A percentile compares a stretch with the other conserved stretches of the same genome.
phyloP scores from a whole-genome alignment of 257 asterid genomes.

The Solanum tarapatanum region DNA sequence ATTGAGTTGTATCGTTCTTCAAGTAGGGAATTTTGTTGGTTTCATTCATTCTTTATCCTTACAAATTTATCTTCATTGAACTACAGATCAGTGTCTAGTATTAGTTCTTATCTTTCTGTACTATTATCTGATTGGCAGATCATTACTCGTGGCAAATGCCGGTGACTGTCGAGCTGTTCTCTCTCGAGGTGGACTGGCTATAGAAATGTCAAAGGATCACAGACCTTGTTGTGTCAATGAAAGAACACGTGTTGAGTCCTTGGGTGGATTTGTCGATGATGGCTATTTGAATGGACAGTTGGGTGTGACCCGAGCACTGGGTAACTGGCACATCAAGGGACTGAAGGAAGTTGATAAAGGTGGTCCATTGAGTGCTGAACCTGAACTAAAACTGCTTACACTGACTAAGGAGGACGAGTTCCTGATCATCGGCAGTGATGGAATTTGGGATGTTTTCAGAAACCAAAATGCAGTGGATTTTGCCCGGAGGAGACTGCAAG shows the following conservation, averaged over 20 bases:
- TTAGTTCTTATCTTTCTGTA: not conserved
- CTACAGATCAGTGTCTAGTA: not conserved
- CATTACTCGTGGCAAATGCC: constrained; percentile 87
- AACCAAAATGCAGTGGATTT: constrained; percentile 88
- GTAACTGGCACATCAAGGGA: constrained; percentile 90
- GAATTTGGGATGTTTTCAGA: constrained; percentile 75
- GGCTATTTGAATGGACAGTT: constrained; percentile 70
- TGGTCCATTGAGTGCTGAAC: constrained; percentile 91
- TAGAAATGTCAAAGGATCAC: constrained; percentile 87
- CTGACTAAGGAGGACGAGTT: constrained; percentile 75
- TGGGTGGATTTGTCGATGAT: constrained; percentile 64
- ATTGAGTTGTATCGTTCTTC: not conserved
- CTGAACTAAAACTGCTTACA: constrained; percentile 58
- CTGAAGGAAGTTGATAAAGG: constrained; percentile 50
- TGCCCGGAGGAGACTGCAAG: constrained; percentile 64
- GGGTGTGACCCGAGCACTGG: constrained; percentile 80
- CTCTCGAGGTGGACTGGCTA: constrained; percentile 62
- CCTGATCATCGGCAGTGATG: constrained; percentile 81
- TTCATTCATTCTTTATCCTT: not conserved
- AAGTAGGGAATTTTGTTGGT: not conserved
- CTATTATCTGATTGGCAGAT: constrained; percentile 25
- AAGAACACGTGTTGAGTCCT: constrained; percentile 53
- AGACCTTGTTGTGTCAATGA: constrained; percentile 55
- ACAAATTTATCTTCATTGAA: not conserved
- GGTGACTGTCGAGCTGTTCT: constrained; percentile 90